Evolutionary conservation across 1,139 yeast genomes (phyloP).

Genomic region (Scheffersomyces segobiensis): DNA sequence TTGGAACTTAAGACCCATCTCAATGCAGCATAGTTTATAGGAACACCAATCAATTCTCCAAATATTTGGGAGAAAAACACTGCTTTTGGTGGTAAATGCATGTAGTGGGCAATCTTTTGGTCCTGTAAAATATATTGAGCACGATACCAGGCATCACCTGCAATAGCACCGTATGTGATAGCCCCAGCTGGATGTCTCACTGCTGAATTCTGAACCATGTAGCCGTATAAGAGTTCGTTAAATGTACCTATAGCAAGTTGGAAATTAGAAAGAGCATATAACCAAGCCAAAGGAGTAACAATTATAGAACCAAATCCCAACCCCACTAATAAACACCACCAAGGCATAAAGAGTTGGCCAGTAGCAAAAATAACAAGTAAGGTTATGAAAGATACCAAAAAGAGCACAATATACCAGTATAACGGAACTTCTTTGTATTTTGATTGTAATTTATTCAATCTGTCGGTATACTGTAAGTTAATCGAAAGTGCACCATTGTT

Average conservation of each 20-base stretch:
- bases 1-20: conserved; percentile 47
- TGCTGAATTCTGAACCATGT: conserved; percentile 34
- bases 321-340: conserved; percentile 50
- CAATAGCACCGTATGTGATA: conserved; percentile 48
- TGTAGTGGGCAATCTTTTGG: conserved; percentile 50
- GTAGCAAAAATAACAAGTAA: conserved; percentile 33
- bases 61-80: conserved; percentile 50
- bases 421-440: conserved; percentile 41
- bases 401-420: conserved; percentile 40
- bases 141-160: conserved; percentile 56
- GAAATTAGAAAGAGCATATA: conserved; percentile 52
- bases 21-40: conserved; percentile 47
- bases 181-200: conserved; percentile 49
- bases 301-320: conserved; percentile 43
- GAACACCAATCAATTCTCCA: conserved; percentile 53
- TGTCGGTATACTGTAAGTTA: conserved; percentile 27
- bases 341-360: conserved; percentile 49
- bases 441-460: conserved; percentile 40
- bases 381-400: conserved; percentile 32
- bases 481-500: conserved; percentile 6
- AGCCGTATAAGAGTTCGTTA: conserved; percentile 50
- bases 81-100: conserved; percentile 46
- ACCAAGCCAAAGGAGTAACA: conserved; percentile 51
- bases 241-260: conserved; percentile 54
- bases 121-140: conserved; percentile 52